A percentile compares a stretch with the other conserved stretches of the same genome.
Evolutionary conservation across 2,329 filamentous ascomycete genomes (phyloP).

Genomic region (Venturia nashicola): DNA sequence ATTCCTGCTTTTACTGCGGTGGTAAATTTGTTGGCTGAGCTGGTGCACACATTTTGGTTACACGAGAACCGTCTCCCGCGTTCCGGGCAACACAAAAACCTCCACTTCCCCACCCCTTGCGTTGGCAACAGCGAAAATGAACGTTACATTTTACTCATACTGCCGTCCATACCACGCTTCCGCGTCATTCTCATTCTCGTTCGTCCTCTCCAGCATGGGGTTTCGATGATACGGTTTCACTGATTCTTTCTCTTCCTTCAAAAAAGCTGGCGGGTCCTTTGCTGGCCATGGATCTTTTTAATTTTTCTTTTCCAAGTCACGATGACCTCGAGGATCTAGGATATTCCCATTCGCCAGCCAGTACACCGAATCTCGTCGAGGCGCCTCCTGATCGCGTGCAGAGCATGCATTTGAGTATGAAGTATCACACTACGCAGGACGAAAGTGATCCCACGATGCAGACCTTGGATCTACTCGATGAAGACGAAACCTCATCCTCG

Average conservation of each 20-base stretch:
- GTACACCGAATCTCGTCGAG: constrained; percentile 20
- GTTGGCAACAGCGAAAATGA: not conserved
- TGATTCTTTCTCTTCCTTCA: not conserved
- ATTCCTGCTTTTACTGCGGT: constrained; percentile 25
- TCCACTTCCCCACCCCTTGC: constrained; percentile 8
- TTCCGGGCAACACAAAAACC: not conserved
- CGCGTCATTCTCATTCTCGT: constrained; percentile 1
- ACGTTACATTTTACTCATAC: not conserved
- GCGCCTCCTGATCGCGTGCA: constrained; percentile 20
- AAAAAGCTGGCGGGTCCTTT: not conserved
- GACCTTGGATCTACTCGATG: constrained; percentile 25
- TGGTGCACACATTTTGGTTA: not conserved
- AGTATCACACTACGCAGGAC: constrained; percentile 14
- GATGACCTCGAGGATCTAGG: constrained; percentile 12
- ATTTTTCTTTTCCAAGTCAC: constrained; percentile 1
- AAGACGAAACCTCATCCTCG: constrained; percentile 9
- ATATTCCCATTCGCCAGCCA: constrained; percentile 11
- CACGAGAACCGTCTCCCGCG: not conserved
- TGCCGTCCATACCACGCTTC: not conserved
- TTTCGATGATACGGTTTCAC: not conserved
- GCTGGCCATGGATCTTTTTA: not conserved
- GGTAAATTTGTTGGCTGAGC: constrained; percentile 22
- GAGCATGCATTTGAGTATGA: constrained; percentile 22
- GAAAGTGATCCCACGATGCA: constrained; percentile 19
- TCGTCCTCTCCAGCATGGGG: not conserved